Percentiles rank a stretch among this genome's conserved stretches.
Evolutionary conservation across 371 early-diverging fungal genomes (phyloP).

Genomic region (Parasitella parasitica): DNA sequence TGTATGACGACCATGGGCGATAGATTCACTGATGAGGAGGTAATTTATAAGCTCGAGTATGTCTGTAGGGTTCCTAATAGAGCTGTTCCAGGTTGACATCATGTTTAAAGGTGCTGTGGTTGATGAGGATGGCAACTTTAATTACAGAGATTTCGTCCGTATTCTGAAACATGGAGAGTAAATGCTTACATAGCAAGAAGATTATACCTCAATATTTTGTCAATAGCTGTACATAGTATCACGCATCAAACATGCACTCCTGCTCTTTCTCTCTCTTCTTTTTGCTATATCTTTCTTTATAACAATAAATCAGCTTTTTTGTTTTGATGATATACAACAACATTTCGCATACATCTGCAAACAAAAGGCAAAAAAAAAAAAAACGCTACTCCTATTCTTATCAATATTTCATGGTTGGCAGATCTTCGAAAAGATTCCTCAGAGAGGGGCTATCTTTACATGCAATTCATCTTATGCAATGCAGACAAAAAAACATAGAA

Average conservation of each 20-base stretch:
- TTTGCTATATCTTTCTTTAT: neutral
- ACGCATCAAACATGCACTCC: neutral
- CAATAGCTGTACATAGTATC: constrained; percentile 11
- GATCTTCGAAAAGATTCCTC: neutral
- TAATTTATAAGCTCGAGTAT: constrained; percentile 37
- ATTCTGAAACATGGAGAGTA: constrained; percentile 94
- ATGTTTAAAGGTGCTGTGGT: constrained; percentile 91
- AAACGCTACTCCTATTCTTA: neutral
- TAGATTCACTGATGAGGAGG: constrained; percentile 88
- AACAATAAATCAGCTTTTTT: neutral
- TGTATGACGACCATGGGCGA: constrained; percentile 91
- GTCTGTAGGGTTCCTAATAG: no score
- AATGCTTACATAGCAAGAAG: no score
- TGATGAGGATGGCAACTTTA: constrained; percentile 78
- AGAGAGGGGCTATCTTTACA: neutral
- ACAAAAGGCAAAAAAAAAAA: neutral
- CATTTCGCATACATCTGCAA: neutral
- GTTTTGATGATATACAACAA: neutral
- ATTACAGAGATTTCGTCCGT: constrained; percentile 90
- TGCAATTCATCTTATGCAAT: neutral
- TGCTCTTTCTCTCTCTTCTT: neutral
- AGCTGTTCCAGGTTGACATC: constrained; percentile 73
- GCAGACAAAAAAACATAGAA: neutral
- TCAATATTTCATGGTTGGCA: neutral
- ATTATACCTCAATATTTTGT: neutral